Percentiles rank a stretch among this genome's conserved stretches.
phyloP scores from a whole-genome alignment of 1,284 basidiomycete genomes.

The Trametes hirsuta region DNA sequence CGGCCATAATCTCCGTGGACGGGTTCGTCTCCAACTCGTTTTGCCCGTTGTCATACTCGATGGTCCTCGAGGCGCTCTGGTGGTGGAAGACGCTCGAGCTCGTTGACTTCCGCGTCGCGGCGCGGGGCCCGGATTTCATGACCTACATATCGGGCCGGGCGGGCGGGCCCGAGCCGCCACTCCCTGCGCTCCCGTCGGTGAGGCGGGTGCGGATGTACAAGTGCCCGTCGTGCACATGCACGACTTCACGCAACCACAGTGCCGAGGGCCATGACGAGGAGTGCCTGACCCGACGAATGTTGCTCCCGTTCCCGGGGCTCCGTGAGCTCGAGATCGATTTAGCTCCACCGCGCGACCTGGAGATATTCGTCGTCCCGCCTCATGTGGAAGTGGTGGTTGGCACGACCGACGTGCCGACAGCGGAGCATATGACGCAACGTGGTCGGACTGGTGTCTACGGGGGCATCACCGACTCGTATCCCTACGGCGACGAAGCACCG shows the following conservation, averaged over 20 bases:
- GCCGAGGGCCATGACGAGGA: background rate
- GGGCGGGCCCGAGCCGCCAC: background rate
- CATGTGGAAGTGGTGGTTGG: background rate
- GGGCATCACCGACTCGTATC: background rate
- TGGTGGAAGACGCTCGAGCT: slow-evolving; percentile 12
- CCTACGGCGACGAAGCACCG: background rate
- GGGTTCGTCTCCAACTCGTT: background rate
- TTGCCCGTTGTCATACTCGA: background rate
- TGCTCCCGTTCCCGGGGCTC: slow-evolving; percentile 4
- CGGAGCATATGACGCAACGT: background rate
- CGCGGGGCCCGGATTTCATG: background rate
- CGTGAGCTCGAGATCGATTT: background rate
- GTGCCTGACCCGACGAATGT: background rate
- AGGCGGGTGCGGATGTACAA: background rate
- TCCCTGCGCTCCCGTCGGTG: slow-evolving; percentile 1
- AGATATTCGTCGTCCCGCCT: background rate
- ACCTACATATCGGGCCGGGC: background rate
- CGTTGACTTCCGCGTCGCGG: background rate
- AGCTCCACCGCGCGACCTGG: background rate
- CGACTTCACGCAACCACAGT: background rate
- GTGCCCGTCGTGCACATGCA: background rate
- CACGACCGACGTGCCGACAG: background rate
- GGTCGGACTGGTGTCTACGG: background rate
- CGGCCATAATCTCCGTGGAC: background rate
- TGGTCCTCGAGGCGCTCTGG: slow-evolving; percentile 10